Evolutionary conservation across 305 asterid species (phyloP), one percentile per base, ranked within the genome.

Genomic region (Fraxinus latifolia): DNA sequence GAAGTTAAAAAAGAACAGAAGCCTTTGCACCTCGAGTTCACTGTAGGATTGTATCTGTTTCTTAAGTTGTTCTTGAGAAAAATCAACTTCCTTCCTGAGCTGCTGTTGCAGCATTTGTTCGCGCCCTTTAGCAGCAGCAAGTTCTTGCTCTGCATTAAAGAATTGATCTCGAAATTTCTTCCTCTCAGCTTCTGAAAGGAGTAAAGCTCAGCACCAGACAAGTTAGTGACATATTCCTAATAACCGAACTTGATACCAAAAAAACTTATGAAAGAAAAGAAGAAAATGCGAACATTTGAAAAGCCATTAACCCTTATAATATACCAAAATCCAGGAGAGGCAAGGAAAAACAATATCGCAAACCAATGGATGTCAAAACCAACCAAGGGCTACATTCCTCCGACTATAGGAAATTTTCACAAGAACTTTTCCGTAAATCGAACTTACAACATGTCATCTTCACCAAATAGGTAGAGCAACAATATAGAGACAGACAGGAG

Each of bases 121-220:
- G 47, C 96, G 96, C 73, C 92, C 92, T 89, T 87, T 96, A 84
- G 97, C 91, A 90, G 99, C 97, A 86, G 97, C 97, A 80, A 94
- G 89, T 88, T 96, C 99, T 89, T 96, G 98, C 90, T 94, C 97
- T 12, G 90, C 90, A 81, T 91, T 84, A 76, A 90, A 81, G 80
- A 90, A 86, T 87, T 91, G 91, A 79, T 87, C 97, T 33, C 85
- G 94, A 36, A 91, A 90, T 70, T 85, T 92, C 86, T 92, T 93
- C 85, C 91, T 91, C 85, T 94, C 98, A 53, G 94, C 85, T 84
- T 94, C 99, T 94, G 94, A 79, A 80, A 83, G 72, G 85, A 39
- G 42, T 68, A 75, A 33, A 81, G 62, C 75, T 75, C 70, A 84
- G 50, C 67, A 65, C 75, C 37, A 83, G 74, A 71, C 80, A 85